Percentiles rank a stretch among this genome's conserved stretches.
Evolutionary conservation across 2,329 filamentous ascomycete genomes (phyloP).

Genomic region (Ophiocordyceps camponoti-rufipedis): DNA sequence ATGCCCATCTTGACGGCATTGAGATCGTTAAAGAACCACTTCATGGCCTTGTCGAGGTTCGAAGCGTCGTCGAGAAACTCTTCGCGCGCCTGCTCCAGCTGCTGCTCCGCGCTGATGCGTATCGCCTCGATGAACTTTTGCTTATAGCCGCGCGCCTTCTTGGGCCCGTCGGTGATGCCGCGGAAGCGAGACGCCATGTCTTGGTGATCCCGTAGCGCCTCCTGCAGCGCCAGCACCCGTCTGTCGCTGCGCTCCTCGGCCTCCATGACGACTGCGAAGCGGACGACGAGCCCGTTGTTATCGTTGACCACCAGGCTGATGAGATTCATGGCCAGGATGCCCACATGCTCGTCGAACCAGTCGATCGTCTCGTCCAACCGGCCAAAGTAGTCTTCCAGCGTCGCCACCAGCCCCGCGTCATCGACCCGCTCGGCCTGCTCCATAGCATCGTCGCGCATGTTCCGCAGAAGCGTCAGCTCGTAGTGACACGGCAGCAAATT

Average conservation of each 20-base stretch:
- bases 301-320: slow-evolving; percentile 74
- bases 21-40: slow-evolving; percentile 96
- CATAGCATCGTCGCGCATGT: slow-evolving; percentile 91
- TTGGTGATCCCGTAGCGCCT: slow-evolving; percentile 88
- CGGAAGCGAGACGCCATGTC: slow-evolving; percentile 88
- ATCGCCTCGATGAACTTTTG: slow-evolving; percentile 82
- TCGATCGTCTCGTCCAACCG: slow-evolving; percentile 74
- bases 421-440: slow-evolving; percentile 75
- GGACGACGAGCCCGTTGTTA: slow-evolving; percentile 77
- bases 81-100: slow-evolving; percentile 54
- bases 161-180: slow-evolving; percentile 84
- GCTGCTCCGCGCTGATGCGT: slow-evolving; percentile 49
- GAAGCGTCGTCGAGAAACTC: slow-evolving; percentile 71
- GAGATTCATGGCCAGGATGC: slow-evolving; percentile 71
- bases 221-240: slow-evolving; percentile 76
- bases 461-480: slow-evolving; percentile 76
- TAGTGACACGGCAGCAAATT: slow-evolving; percentile 83
- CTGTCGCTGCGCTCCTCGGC: slow-evolving; percentile 95
- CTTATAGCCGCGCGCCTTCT: slow-evolving; percentile 88
- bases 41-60: slow-evolving; percentile 69
- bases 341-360: slow-evolving; percentile 92
- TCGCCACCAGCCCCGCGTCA: slow-evolving; percentile 58
- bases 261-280: slow-evolving; percentile 80
- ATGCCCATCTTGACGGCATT: slow-evolving; percentile 90
- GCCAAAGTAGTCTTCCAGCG: slow-evolving; percentile 77